Conservation (phyloP, 1,284 basidiomycete genomes). For the Stygiomarasmius scandens region DNA sequence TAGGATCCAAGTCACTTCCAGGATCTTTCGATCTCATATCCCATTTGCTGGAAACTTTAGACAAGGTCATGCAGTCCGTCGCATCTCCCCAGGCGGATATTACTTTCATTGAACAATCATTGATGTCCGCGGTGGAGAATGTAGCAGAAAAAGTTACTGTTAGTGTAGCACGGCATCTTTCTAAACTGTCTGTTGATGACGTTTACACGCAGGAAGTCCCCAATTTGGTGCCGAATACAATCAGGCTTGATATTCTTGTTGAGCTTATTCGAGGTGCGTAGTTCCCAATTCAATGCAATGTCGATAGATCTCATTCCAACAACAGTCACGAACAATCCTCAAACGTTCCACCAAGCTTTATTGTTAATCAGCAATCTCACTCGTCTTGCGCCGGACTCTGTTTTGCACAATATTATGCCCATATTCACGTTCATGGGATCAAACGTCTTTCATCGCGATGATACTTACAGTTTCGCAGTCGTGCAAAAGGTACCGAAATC, state of each 20-base stretch:
- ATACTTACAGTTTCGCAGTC: conserved; percentile 93
- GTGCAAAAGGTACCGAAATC: conserved; percentile 76
- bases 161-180: conserved; percentile 21
- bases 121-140: conserved; percentile 82
- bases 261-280: conserved; percentile 80
- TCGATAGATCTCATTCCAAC: conserved; percentile 1
- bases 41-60: conserved; percentile 75
- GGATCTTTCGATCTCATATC: conserved; percentile 76
- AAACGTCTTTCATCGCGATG: conserved; percentile 94
- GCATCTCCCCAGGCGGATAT: conserved; percentile 51
- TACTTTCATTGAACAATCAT: conserved; percentile 83
- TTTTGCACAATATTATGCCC: conserved; percentile 96
- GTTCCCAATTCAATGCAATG: conserved; percentile 1
- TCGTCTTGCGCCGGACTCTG: conserved; percentile 84
- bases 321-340: conserved; percentile 85
- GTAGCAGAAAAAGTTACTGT: conserved; percentile 66
- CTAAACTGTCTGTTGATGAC: neutral
- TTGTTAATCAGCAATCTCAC: conserved; percentile 89
- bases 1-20: conserved; percentile 62
- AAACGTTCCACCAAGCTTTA: conserved; percentile 93
- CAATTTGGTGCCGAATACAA: conserved; percentile 50
- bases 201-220: conserved; percentile 41
- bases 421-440: conserved; percentile 99
- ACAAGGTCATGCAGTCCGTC: conserved; percentile 60
- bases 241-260: conserved; percentile 81